phyloP scores from a whole-genome alignment of 2,329 filamentous ascomycete genomes.

The Botrytis cinerea region DNA sequence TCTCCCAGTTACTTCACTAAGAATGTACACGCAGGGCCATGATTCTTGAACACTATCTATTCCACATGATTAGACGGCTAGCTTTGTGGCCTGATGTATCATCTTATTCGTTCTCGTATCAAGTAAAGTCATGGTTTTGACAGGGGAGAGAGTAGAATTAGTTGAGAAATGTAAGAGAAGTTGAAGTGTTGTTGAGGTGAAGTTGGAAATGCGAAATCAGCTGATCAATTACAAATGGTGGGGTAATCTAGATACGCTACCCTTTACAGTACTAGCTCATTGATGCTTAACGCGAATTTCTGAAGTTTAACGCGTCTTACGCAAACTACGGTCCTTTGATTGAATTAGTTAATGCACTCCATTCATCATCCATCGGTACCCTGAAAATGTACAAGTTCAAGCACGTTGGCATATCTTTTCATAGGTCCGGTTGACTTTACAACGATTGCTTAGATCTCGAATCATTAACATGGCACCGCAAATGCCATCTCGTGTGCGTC shows the following conservation, averaged over 20 bases:
- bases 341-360: not conserved
- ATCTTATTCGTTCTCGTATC: not conserved
- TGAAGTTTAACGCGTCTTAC: constrained; percentile 11
- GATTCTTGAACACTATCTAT: not conserved
- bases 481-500: constrained; percentile 26
- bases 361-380: not conserved
- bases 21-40: not conserved
- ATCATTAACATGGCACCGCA: constrained; percentile 24
- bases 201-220: constrained; percentile 13
- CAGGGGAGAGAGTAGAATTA: not conserved
- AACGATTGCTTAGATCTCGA: not conserved
- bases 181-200: not conserved
- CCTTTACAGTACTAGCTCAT: not conserved
- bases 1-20: not conserved
- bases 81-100: not conserved
- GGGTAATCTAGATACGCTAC: not conserved
- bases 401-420: not conserved
- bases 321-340: not conserved
- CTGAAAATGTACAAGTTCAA: not conserved
- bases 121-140: not conserved
- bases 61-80: not conserved
- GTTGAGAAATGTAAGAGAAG: not conserved
- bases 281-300: not conserved
- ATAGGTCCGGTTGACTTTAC: not conserved
- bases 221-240: constrained; percentile 2